Evolutionary conservation across 345 rosid genomes (phyloP), one percentile per base, ranked within the genome.

Genomic region (Psidium guajava): DNA sequence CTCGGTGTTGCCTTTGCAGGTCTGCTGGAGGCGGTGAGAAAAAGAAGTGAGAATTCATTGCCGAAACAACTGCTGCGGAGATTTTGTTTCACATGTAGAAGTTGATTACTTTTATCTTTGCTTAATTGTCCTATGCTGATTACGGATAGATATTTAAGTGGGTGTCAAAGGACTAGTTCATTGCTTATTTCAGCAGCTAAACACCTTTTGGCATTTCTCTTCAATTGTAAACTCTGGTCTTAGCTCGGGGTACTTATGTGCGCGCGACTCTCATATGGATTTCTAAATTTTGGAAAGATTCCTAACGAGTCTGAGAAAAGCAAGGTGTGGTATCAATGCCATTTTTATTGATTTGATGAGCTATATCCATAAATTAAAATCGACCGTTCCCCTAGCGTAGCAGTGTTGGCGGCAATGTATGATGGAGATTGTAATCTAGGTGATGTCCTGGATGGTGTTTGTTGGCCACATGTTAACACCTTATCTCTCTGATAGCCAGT

Each of bases 21-120:
- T 85, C 86, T 85, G 83, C 86, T 56, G 86, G 86, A 55, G 93
- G 89, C 9, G 86, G 75, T 14, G 86, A 85, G 83, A 85, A 85
- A 56, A 85, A 85, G 83, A 85, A 85, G 83, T 85, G 86, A 85
- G 53, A 82, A 53, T 21, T 36, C 24, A 24, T 61, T 82, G 44
- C 44, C 14, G 24, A 28, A 27, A 24, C 51, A n/a, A n/a, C 47
- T 32, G 55, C 59, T 54, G 84, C 83, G 24, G 20, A 50, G 56
- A n/a, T 32, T 81, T 81, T 81, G 56, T 53, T 81, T 69, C 44
- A 69, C 77, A 69, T 69, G 77, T 32, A 69, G 77, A 69, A 69
- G 77, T 24, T 36, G 77, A 32, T 69, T 69, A 69, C 3, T 28
- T 64, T 28, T 64, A 15, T 64, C 77, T 69, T 69, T 36, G 77